Percentiles rank a stretch among this genome's conserved stretches.
Evolutionary conservation across 805 yeast species (phyloP).

Genomic region (Lachancea quebecensis): DNA sequence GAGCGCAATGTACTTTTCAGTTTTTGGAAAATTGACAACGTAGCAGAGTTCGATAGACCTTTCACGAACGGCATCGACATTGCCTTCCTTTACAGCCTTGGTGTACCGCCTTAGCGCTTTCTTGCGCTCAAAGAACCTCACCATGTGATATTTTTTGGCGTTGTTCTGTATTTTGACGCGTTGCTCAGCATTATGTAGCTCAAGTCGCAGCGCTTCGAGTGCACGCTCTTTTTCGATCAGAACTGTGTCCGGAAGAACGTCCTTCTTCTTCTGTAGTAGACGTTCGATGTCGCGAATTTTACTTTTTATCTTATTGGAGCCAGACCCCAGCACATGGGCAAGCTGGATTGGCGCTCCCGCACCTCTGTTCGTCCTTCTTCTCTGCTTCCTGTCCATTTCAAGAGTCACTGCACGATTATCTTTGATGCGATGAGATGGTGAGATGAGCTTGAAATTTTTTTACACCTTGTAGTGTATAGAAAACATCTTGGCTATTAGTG

Average conservation of each 20-base stretch:
- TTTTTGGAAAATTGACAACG: constrained; percentile 67
- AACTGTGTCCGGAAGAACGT: constrained; percentile 55
- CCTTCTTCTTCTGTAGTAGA: constrained; percentile 46
- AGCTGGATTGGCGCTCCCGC: constrained; percentile 31
- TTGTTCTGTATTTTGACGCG: constrained; percentile 42
- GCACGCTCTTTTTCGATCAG: constrained; percentile 71
- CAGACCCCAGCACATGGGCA: constrained; percentile 33
- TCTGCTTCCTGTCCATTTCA: constrained; percentile 7
- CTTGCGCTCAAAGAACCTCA: constrained; percentile 83
- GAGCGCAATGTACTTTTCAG: constrained; percentile 71
- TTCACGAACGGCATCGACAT: constrained; percentile 33
- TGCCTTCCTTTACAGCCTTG: constrained; percentile 31
- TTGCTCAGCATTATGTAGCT: constrained; percentile 44
- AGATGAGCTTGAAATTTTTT: constrained; percentile 6
- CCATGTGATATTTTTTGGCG: constrained; percentile 82
- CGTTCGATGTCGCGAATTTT: constrained; percentile 83
- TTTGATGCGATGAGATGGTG: constrained; percentile 3
- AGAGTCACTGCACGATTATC: neutral
- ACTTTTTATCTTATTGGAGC: constrained; percentile 59
- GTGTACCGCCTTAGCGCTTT: constrained; percentile 65
- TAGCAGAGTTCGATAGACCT: constrained; percentile 68
- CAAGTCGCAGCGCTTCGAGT: constrained; percentile 53
- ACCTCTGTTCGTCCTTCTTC: constrained; percentile 12
- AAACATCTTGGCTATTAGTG: neutral
- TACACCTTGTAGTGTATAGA: no score